Base-by-base conservation (phyloP, 2,329 filamentous ascomycete genomes). In the Pseudocercospora musae region DNA sequence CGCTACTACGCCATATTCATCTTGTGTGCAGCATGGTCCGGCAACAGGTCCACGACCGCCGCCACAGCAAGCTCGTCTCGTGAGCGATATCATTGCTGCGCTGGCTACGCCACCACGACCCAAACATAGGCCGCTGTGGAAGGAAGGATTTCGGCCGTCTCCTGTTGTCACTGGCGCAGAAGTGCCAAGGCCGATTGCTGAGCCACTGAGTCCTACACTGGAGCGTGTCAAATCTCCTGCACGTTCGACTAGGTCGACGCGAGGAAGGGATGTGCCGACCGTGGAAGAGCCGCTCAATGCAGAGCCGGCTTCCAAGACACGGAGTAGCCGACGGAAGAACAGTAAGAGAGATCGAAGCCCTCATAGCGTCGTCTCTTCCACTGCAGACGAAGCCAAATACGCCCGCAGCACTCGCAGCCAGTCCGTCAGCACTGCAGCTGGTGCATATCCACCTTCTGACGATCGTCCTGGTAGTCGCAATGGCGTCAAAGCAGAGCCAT, bases 401-500 rank as follows among this genome's bases (percentile, higher is more conserved):
- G 77, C 75, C 52, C 75, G 78, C 11, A 54, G 52, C 18, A 82
- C 80, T 53, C 74, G 81, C 55, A 82, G 81, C 66, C 79, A 79
- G 37, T 83, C 81, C 11, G 74, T 82, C 49, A 70, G 78, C 13
- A 82, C 80, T 1, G 77, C 79, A 49, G 75, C 76, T 4, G 79
- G 80, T 23, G 78, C 76, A 0, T 61, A 78, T 33, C 73, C 74
- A 3, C 68, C 72, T 13, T 64, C 68, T n/a, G 77, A 79, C 56
- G 77, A 74, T 25, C 77, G 78, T 13, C 77, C 76, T 9, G 69
- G 73, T 42, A 71, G 72, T 31, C 74, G 74, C 25, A 73, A 75
- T 46, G 70, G 70, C 21, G 77, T 83, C 62, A 83, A 83, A 64
- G 75, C 74, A 10, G 81, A 84, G 67, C 79, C 79, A 11, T 77